Percentiles rank a stretch among this genome's conserved stretches.
These are phyloP conservation scores for Debaryomyces sp. DNA, from an alignment of 1,139 yeast genomes.

Conservation along the genomic window DNA sequence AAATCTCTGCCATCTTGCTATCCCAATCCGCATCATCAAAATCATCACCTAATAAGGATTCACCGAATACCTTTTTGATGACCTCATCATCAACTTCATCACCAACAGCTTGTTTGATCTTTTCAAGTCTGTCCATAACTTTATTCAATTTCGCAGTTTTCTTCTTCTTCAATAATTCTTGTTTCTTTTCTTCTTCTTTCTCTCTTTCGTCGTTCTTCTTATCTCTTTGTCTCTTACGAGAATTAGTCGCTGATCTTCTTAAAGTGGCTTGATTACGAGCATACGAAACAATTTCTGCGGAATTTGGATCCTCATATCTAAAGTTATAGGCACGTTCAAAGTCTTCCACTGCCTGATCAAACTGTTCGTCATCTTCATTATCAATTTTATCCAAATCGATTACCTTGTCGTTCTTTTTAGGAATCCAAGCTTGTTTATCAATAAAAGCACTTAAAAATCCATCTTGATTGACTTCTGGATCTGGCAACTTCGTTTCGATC, in stretches of 20 bases:
- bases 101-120: constrained; percentile 83
- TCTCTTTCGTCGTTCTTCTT: constrained; percentile 58
- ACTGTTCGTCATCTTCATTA: constrained; percentile 77
- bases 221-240: constrained; percentile 84
- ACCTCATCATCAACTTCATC: constrained; percentile 67
- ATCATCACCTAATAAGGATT: constrained; percentile 78
- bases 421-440: constrained; percentile 86
- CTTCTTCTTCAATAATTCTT: constrained; percentile 68
- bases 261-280: constrained; percentile 95
- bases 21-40: constrained; percentile 96
- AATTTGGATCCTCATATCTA: constrained; percentile 88
- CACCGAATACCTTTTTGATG: constrained; percentile 68
- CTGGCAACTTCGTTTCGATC: constrained; percentile 52
- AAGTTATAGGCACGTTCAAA: constrained; percentile 94
- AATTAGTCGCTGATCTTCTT: constrained; percentile 74
- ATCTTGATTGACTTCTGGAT: constrained; percentile 66
- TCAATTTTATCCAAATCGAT: constrained; percentile 58
- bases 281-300: constrained; percentile 92
- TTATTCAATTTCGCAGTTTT: constrained; percentile 76
- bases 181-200: constrained; percentile 56
- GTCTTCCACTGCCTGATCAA: constrained; percentile 88
- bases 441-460: constrained; percentile 75
- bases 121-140: constrained; percentile 73
- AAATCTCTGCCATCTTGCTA: constrained; percentile 77
- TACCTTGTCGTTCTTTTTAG: constrained; percentile 57